These are phyloP conservation scores for Didymella pinodella DNA, from an alignment of 2,329 filamentous ascomycete genomes.

Conservation along the genomic window DNA sequence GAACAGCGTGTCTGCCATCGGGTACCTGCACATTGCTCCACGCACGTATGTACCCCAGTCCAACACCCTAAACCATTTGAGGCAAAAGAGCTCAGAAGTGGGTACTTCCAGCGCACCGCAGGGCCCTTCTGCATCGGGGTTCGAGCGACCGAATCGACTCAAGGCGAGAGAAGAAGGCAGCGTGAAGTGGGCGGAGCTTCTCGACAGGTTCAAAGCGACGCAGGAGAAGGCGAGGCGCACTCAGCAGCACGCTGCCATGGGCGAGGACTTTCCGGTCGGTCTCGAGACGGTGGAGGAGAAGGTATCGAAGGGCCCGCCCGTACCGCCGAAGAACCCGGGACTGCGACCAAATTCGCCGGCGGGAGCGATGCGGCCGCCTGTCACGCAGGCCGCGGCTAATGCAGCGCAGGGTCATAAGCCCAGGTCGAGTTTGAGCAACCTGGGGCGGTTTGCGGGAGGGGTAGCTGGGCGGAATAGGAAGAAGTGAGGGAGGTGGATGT, in stretches of 20 bases:
- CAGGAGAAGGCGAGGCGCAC: slow-evolving; percentile 83
- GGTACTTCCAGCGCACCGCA: slow-evolving; percentile 46
- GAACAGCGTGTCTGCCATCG: slow-evolving; percentile 96
- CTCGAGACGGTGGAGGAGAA: slow-evolving; percentile 41
- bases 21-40: slow-evolving; percentile 85
- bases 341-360: slow-evolving; percentile 36
- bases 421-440: slow-evolving; percentile 54
- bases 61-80: slow-evolving; percentile 50
- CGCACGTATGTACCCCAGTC: slow-evolving; percentile 68
- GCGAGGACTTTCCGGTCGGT: slow-evolving; percentile 39
- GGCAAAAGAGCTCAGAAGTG: slow-evolving; percentile 54
- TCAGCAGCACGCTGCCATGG: slow-evolving; percentile 62
- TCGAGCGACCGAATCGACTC: slow-evolving; percentile 69
- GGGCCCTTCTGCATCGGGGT: slow-evolving; percentile 52
- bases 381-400: slow-evolving; percentile 26
- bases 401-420: slow-evolving; percentile 43
- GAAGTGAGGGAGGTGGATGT: slow-evolving; percentile 27
- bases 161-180: slow-evolving; percentile 82
- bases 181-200: slow-evolving; percentile 89
- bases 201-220: slow-evolving; percentile 92
- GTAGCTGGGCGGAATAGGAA: slow-evolving; percentile 50
- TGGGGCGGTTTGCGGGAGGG: slow-evolving; percentile 56
- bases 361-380: slow-evolving; percentile 32
- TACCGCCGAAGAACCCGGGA: slow-evolving; percentile 35
- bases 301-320: slow-evolving; percentile 37